phyloP scores from a whole-genome alignment of 1,284 basidiomycete genomes.

The Trametes pubescens region DNA sequence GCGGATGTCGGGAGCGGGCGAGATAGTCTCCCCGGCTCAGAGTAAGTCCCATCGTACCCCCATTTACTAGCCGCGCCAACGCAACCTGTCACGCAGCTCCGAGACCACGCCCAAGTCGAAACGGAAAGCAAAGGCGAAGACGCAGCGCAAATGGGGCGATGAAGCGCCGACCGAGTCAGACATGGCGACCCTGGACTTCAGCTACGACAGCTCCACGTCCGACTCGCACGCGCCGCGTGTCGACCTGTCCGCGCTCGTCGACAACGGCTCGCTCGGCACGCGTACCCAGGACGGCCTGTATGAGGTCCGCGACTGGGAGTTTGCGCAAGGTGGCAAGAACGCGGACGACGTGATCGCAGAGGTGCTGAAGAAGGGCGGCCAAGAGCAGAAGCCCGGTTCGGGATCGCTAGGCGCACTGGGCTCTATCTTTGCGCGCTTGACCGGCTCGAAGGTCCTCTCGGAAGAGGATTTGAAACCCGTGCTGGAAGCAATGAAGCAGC shows the following conservation, averaged over 20 bases:
- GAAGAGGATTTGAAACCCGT: conserved; percentile 89
- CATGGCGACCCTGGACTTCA: conserved; percentile 92
- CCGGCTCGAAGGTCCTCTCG: conserved; percentile 85
- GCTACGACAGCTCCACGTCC: conserved; percentile 56
- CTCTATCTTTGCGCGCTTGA: conserved; percentile 85
- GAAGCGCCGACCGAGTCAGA: conserved; percentile 81
- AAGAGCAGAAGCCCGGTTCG: conserved; percentile 45
- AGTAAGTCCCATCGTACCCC: conserved; percentile 52
- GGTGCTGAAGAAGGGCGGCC: conserved; percentile 54
- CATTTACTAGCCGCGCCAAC: conserved; percentile 13
- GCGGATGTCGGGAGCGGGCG: conserved; percentile 62
- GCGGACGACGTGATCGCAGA: conserved; percentile 67
- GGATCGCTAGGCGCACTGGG: conserved; percentile 69
- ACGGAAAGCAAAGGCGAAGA: conserved; percentile 73
- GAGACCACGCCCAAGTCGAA: conserved; percentile 58
- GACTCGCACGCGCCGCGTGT: conserved; percentile 46
- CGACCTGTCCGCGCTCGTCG: conserved; percentile 73
- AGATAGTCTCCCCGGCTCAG: conserved; percentile 69
- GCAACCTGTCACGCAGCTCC: conserved; percentile 51
- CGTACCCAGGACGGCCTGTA: conserved; percentile 88
- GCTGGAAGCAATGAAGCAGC: conserved; percentile 94
- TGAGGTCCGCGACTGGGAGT: conserved; percentile 95
- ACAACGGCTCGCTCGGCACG: conserved; percentile 82
- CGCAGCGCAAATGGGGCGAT: conserved; percentile 93
- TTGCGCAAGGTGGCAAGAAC: conserved; percentile 51